These are phyloP conservation scores for Plasmodium coatneyi DNA, from an alignment of 169 alveolate species.

Conservation along the genomic window DNA sequence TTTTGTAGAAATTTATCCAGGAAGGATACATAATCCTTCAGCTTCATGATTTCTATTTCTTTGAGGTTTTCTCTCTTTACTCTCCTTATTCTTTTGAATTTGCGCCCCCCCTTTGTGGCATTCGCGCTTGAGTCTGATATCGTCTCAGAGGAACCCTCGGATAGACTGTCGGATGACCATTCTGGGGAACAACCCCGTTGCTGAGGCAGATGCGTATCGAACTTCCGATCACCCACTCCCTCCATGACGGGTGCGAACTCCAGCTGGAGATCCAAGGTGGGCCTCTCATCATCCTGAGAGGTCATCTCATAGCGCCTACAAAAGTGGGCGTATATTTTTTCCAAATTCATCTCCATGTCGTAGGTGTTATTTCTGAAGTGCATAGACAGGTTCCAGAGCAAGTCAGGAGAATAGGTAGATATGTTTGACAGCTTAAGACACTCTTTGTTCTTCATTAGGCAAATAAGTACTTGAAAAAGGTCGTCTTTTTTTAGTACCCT, in stretches of 20 bases:
- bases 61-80: constrained; percentile 14
- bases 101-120: not conserved
- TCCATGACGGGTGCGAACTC: not conserved
- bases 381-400: constrained; percentile 45
- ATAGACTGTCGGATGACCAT: not conserved
- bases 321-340: constrained; percentile 7
- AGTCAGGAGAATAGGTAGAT: constrained; percentile 50
- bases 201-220: no score
- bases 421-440: constrained; percentile 24
- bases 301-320: not conserved
- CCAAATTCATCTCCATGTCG: constrained; percentile 21
- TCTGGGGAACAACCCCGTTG: not conserved
- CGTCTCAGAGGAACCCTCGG: not conserved
- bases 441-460: constrained; percentile 16
- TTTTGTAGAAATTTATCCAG: constrained; percentile 54
- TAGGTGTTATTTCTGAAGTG: constrained; percentile 33
- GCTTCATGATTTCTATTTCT: constrained; percentile 46
- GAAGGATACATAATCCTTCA: constrained; percentile 51
- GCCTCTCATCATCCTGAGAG: not conserved
- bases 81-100: not conserved
- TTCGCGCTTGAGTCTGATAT: not conserved
- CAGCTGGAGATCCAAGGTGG: not conserved
- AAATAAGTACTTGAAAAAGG: constrained; percentile 24
- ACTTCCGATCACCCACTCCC: not conserved
- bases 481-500: constrained; percentile 31